Evolutionary conservation across 2,329 filamentous ascomycete genomes (phyloP).

Genomic region (Epichloe brachyelytri): DNA sequence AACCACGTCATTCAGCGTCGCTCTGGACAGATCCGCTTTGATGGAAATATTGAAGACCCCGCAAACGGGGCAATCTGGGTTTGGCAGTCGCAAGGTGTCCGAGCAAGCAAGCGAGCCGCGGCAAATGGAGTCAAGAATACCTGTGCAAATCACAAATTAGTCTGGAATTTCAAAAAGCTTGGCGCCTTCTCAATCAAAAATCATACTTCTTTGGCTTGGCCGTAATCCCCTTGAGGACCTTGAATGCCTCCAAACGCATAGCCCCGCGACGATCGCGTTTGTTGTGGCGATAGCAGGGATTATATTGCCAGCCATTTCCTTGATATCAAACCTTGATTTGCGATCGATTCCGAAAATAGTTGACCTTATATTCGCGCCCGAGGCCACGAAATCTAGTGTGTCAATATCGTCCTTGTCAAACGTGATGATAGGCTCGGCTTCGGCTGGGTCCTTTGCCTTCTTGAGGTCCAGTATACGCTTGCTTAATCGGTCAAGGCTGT

Average conservation of each 20-base stretch:
- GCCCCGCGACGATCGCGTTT: conserved; percentile 86
- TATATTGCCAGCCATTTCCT: conserved; percentile 98
- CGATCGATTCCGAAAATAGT: conserved; percentile 77
- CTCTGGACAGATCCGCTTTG: conserved; percentile 53
- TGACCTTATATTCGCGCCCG: conserved; percentile 81
- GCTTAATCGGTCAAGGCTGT: conserved; percentile 68
- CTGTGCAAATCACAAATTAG: conserved; percentile 21
- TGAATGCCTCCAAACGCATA: conserved; percentile 92
- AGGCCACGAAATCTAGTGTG: conserved; percentile 85
- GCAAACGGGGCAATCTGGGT: conserved; percentile 74
- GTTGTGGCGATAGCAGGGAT: conserved; percentile 97
- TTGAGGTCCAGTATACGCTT: conserved; percentile 57
- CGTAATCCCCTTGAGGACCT: conserved; percentile 66
- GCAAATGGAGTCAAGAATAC: conserved; percentile 67
- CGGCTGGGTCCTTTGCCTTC: conserved; percentile 30
- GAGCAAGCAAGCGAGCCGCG: conserved; percentile 43
- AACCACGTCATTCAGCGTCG: conserved; percentile 70
- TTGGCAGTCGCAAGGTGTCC: conserved; percentile 49
- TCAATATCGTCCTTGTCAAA: conserved; percentile 98
- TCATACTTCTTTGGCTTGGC: conserved; percentile 59
- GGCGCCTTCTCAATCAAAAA: background rate
- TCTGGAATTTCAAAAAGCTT: background rate
- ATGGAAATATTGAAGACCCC: conserved; percentile 57
- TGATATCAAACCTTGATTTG: conserved; percentile 91
- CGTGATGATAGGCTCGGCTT: conserved; percentile 52